Percentiles rank a stretch among this genome's conserved stretches.
phyloP scores from a whole-genome alignment of 805 yeast species.

The Hanseniaspora vineae region DNA sequence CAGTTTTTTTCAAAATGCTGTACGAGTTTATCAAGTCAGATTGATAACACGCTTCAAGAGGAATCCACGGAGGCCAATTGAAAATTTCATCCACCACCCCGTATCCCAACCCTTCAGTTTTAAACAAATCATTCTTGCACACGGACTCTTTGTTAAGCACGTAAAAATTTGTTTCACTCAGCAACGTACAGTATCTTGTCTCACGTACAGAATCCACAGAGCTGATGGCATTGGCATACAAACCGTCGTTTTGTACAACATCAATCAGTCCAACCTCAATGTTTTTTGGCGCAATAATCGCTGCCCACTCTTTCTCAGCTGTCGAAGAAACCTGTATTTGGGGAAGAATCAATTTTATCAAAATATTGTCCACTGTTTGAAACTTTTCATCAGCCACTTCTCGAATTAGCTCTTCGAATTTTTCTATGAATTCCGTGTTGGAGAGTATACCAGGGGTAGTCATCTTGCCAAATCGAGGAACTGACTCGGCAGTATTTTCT shows the following conservation, averaged over 20 bases:
- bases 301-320: slow-evolving; percentile 33
- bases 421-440: slow-evolving; percentile 25
- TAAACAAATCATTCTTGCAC: slow-evolving; percentile 13
- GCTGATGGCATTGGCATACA: slow-evolving; percentile 15
- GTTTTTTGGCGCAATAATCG: slow-evolving; percentile 43
- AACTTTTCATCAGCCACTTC: slow-evolving; percentile 26
- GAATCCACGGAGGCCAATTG: slow-evolving; percentile 58
- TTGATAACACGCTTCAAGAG: slow-evolving; percentile 48
- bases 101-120: slow-evolving; percentile 17
- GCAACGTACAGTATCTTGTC: slow-evolving; percentile 40
- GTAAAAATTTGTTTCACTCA: slow-evolving; percentile 43
- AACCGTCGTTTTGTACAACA: slow-evolving; percentile 27
- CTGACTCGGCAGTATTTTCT: slow-evolving; percentile 7
- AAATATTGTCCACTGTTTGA: slow-evolving; percentile 36
- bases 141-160: slow-evolving; percentile 32
- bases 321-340: slow-evolving; percentile 45
- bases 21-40: slow-evolving; percentile 30
- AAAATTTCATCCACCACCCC: slow-evolving; percentile 16
- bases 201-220: slow-evolving; percentile 33
- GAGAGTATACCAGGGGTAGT: slow-evolving; percentile 11
- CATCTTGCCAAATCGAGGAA: slow-evolving; percentile 3
- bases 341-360: slow-evolving; percentile 44
- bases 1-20: slow-evolving; percentile 38
- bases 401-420: slow-evolving; percentile 36
- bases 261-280: slow-evolving; percentile 42